Evolutionary conservation across 148 eudicot species (phyloP).

Genomic region (Chenopodium berlandieri): DNA sequence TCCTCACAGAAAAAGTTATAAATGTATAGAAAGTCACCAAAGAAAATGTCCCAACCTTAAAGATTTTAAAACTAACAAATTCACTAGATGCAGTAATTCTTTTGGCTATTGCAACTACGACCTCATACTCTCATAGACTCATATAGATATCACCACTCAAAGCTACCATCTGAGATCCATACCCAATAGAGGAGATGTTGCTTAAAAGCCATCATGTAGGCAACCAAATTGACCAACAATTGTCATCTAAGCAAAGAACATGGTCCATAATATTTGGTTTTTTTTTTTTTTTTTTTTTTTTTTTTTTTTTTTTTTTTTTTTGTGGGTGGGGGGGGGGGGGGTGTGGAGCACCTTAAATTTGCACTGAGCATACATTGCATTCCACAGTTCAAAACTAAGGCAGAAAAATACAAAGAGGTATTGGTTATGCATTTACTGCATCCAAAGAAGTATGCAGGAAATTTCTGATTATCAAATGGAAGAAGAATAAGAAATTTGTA

Average conservation of each 20-base stretch:
- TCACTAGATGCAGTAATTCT: not conserved
- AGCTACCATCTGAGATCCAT: not conserved
- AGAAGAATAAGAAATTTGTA: not conserved
- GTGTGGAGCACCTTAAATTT: not conserved
- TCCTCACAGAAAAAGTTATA: no score
- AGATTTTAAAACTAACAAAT: not conserved
- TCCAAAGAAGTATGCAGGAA: not conserved
- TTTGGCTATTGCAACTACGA: not conserved
- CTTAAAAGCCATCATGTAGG: not conserved
- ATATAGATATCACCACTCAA: not conserved
- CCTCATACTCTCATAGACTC: not conserved
- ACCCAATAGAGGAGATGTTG: not conserved
- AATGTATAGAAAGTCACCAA: not conserved
- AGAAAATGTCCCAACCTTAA: not conserved
- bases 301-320: no score
- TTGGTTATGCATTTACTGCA: not conserved
- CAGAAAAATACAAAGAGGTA: not conserved
- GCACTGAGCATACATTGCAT: not conserved
- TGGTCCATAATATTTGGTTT: not conserved
- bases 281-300: no score
- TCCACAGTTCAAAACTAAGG: not conserved
- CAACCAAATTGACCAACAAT: not conserved
- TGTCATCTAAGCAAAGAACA: not conserved
- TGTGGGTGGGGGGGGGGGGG: no score
- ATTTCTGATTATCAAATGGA: not conserved